Conservation (phyloP, 371 early-diverging fungal genomes). For the Mortierella sp. region DNA sequence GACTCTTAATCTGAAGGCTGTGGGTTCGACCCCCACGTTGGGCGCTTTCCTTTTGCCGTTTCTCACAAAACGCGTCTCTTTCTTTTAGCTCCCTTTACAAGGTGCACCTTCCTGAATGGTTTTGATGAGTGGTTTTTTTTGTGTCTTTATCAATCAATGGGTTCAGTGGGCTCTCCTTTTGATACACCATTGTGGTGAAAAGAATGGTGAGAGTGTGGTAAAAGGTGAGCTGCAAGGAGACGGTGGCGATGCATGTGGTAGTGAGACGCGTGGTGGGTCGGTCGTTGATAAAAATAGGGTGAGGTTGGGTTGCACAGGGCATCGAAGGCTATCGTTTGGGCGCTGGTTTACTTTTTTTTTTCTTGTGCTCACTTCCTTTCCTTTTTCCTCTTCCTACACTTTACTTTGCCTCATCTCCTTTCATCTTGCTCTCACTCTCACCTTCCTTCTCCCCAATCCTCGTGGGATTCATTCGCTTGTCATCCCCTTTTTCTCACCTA, state of each 20-base stretch:
- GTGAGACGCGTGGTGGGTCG: neutral
- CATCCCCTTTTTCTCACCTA: neutral
- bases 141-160: too few relatives aligned
- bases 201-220: too few relatives aligned
- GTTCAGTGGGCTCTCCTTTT: too few relatives aligned
- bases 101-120: too few relatives aligned
- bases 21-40: constrained; percentile 96
- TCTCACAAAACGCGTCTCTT: too few relatives aligned
- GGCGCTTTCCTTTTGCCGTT: constrained; percentile 60
- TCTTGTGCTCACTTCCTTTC: neutral
- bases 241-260: neutral
- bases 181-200: too few relatives aligned
- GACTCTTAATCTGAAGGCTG: constrained; percentile 98
- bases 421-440: neutral
- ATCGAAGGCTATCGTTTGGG: neutral
- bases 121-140: too few relatives aligned
- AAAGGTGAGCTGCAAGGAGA: too few relatives aligned
- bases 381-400: neutral
- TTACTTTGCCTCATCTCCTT: neutral
- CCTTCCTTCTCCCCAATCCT: neutral
- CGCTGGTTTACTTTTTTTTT: neutral
- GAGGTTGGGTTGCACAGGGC: neutral
- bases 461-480: neutral
- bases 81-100: too few relatives aligned
- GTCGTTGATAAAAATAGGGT: constrained; percentile 5